Conservation (phyloP, 2,329 filamentous ascomycete species). For the Aureobasidium uvarum region DNA sequence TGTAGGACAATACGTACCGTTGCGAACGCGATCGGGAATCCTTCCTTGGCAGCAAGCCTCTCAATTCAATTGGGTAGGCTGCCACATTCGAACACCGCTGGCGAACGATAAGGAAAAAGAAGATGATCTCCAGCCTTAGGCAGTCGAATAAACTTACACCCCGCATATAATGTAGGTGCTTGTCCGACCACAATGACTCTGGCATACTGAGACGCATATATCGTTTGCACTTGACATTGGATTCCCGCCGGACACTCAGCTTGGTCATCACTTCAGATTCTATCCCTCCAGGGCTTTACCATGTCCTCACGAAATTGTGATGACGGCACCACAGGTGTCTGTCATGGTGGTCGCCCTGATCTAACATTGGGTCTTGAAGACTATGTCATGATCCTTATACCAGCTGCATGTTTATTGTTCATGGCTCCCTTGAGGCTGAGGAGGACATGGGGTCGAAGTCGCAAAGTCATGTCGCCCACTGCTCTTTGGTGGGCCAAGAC, state of each 20-base stretch:
- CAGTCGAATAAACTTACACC: slow-evolving; percentile 4
- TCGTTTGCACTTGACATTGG: neutral
- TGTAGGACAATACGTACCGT: neutral
- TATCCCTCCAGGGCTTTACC: neutral
- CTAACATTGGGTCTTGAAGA: slow-evolving; percentile 37
- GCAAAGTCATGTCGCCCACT: slow-evolving; percentile 31
- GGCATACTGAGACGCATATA: neutral
- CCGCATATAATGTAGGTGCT: slow-evolving; percentile 12
- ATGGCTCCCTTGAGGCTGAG: slow-evolving; percentile 35
- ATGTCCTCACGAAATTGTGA: slow-evolving; percentile 14
- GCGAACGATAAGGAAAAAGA: slow-evolving; percentile 5
- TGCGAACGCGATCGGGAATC: neutral
- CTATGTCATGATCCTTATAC: slow-evolving; percentile 34
- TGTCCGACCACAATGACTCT: neutral
- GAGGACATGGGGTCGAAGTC: slow-evolving; percentile 32
- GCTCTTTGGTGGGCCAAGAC: slow-evolving; percentile 33
- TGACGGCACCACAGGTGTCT: slow-evolving; percentile 2
- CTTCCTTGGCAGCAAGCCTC: slow-evolving; percentile 19
- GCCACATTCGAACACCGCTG: slow-evolving; percentile 14
- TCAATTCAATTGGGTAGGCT: neutral
- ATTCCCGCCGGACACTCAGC: neutral
- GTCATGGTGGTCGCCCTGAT: slow-evolving; percentile 28
- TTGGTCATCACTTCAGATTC: neutral
- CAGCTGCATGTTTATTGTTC: slow-evolving; percentile 33
- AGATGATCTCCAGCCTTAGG: slow-evolving; percentile 16